Evolutionary conservation across 2,329 filamentous ascomycete species (phyloP).

Genomic region (Microsporum ferrugineum): DNA sequence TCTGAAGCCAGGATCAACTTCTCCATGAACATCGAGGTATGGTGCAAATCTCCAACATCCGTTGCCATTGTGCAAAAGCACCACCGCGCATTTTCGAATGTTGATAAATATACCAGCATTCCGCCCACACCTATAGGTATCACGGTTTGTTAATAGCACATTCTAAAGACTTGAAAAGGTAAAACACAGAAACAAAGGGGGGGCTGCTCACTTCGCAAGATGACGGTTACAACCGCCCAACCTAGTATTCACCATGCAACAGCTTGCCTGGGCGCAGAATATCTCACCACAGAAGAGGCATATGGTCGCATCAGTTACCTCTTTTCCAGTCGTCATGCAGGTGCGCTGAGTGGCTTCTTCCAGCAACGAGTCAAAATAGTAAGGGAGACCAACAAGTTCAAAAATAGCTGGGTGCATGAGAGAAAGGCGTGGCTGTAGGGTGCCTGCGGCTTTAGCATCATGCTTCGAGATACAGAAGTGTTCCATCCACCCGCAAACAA

Average conservation of each 20-base stretch:
- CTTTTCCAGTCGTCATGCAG: slow-evolving; percentile 84
- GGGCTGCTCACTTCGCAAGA: slow-evolving; percentile 57
- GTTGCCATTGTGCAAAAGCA: slow-evolving; percentile 70
- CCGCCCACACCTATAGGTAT: slow-evolving; percentile 58
- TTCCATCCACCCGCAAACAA: slow-evolving; percentile 61
- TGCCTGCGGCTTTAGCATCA: slow-evolving; percentile 18
- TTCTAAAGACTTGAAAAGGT: not conserved
- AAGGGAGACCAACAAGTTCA: slow-evolving; percentile 82
- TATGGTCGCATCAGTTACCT: slow-evolving; percentile 78
- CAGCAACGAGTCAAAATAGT: slow-evolving; percentile 83
- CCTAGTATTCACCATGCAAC: slow-evolving; percentile 59
- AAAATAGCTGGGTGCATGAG: slow-evolving; percentile 81
- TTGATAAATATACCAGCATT: slow-evolving; percentile 93
- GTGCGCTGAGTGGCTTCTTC: slow-evolving; percentile 75
- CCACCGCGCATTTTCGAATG: slow-evolving; percentile 86
- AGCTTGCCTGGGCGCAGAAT: slow-evolving; percentile 87
- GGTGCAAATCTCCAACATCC: slow-evolving; percentile 81
- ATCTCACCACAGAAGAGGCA: slow-evolving; percentile 96
- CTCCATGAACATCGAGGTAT: slow-evolving; percentile 91
- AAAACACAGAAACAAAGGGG: slow-evolving; percentile 16
- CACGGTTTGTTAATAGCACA: slow-evolving; percentile 6
- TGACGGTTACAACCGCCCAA: slow-evolving; percentile 86
- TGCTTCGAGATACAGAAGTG: slow-evolving; percentile 28
- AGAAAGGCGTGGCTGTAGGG: slow-evolving; percentile 27
- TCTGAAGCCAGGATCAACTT: slow-evolving; percentile 81